Percentiles rank a stretch among this genome's conserved stretches.
Evolutionary conservation across 495 filamentous ascomycete species (phyloP).

Genomic region (Aspergillus conjunctus): DNA sequence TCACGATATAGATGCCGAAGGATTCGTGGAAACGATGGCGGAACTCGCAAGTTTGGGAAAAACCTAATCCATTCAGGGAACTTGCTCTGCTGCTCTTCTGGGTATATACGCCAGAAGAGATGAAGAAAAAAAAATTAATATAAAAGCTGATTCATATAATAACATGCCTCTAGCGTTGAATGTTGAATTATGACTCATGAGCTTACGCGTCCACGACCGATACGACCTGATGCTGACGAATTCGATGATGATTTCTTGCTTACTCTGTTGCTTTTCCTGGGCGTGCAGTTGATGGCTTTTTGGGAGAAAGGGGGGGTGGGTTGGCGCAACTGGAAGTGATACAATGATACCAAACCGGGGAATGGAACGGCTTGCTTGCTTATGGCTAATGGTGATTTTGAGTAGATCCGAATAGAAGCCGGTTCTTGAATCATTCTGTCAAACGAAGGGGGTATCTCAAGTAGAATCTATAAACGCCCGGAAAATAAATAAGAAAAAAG

Average conservation of each 20-base stretch:
- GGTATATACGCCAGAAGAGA: neutral
- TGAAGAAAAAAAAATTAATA: neutral
- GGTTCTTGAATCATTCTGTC: constrained; percentile 3
- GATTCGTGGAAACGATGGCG: constrained; percentile 25
- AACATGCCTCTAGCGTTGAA: neutral
- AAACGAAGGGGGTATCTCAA: constrained; percentile 28
- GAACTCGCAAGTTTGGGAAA: constrained; percentile 15
- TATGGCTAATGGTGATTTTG: neutral
- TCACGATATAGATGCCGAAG: constrained; percentile 39
- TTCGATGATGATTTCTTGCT: constrained; percentile 7
- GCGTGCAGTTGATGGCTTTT: constrained; percentile 9
- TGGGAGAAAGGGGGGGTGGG: neutral
- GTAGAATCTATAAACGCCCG: constrained; percentile 1
- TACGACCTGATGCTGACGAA: constrained; percentile 16
- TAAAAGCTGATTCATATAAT: neutral
- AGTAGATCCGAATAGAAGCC: constrained; percentile 7
- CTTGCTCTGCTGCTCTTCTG: neutral
- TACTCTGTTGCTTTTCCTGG: constrained; percentile 1
- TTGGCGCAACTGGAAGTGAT: constrained; percentile 8
- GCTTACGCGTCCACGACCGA: constrained; percentile 20
- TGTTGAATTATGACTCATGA: constrained; percentile 20
- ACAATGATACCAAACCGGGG: neutral
- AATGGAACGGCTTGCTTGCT: neutral
- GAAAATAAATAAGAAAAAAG: constrained; percentile 6
- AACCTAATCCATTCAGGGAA: neutral